Percentiles rank a stretch among this genome's conserved stretches.
These are phyloP conservation scores for Suhomyces panamericanus DNA, from an alignment of 1,139 yeast species.

Conservation along the genomic window DNA sequence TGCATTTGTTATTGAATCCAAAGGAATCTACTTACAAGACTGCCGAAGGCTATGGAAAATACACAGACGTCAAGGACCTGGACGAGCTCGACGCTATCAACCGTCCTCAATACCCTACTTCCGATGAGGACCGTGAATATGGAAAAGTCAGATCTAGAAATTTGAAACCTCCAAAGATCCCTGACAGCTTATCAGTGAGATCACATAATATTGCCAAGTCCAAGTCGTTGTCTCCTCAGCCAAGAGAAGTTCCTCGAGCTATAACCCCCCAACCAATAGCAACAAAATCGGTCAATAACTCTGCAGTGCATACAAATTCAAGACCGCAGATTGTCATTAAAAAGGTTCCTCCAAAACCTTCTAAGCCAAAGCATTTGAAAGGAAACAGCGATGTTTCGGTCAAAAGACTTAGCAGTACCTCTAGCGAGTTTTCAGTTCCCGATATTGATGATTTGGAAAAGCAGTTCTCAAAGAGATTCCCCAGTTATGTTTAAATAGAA, in stretches of 20 bases:
- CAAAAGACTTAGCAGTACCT: conserved; percentile 32
- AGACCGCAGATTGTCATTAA: conserved; percentile 20
- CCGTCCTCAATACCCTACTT: conserved; percentile 12
- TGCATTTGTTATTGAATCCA: conserved; percentile 54
- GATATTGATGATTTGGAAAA: conserved; percentile 58
- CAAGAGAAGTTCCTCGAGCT: not conserved
- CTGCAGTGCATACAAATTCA: conserved; percentile 3
- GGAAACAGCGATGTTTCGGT: conserved; percentile 18
- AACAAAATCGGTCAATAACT: not conserved
- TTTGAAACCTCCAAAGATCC: conserved; percentile 36
- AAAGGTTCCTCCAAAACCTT: conserved; percentile 62
- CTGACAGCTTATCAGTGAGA: conserved; percentile 27
- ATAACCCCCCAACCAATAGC: not conserved
- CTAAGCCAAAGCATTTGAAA: conserved; percentile 57
- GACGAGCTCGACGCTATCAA: conserved; percentile 47
- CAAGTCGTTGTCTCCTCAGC: not conserved
- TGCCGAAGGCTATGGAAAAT: conserved; percentile 76
- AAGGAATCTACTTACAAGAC: conserved; percentile 54
- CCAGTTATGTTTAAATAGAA: conserved; percentile 45
- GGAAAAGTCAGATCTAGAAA: conserved; percentile 12
- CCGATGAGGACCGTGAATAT: conserved; percentile 5
- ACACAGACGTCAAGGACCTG: conserved; percentile 48
- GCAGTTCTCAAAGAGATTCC: conserved; percentile 54
- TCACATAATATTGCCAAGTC: not conserved
- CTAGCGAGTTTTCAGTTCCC: conserved; percentile 49